Percentiles rank a stretch among this genome's conserved stretches.
Conservation (phyloP, 2,329 filamentous ascomycete species). For the Golovinomyces cichoracearum region DNA sequence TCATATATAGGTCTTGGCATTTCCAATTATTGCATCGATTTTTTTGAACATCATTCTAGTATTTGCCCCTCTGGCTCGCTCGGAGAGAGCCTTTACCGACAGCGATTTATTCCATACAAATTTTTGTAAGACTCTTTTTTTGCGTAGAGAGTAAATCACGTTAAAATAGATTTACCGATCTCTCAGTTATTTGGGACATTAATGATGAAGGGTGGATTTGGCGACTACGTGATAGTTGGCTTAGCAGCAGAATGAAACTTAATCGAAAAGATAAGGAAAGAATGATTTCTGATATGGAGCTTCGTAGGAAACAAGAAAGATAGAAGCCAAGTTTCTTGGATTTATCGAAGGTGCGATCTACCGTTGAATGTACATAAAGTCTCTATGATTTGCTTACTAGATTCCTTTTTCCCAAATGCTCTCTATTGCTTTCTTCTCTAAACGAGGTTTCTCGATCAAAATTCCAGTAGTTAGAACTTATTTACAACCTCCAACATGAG, state of each 20-base stretch:
- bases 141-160: no score
- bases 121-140: no score
- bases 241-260: neutral
- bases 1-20: no score
- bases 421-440: neutral
- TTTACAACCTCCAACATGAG: neutral
- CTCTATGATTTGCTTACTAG: neutral
- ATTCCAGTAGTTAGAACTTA: neutral
- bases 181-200: neutral
- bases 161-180: neutral
- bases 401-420: neutral
- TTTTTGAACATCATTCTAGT: no score
- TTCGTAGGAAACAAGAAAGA: no score
- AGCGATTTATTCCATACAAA: no score
- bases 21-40: no score
- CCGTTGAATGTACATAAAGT: neutral
- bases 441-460: neutral
- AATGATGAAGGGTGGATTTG: neutral
- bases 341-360: neutral
- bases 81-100: no score
- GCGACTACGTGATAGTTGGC: neutral
- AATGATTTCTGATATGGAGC: no score
- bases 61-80: no score
- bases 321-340: no score
- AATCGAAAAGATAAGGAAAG: neutral